Evolutionary conservation across 768 basidiomycete species (phyloP).

Genomic region (Leccinum disarticulatum): DNA sequence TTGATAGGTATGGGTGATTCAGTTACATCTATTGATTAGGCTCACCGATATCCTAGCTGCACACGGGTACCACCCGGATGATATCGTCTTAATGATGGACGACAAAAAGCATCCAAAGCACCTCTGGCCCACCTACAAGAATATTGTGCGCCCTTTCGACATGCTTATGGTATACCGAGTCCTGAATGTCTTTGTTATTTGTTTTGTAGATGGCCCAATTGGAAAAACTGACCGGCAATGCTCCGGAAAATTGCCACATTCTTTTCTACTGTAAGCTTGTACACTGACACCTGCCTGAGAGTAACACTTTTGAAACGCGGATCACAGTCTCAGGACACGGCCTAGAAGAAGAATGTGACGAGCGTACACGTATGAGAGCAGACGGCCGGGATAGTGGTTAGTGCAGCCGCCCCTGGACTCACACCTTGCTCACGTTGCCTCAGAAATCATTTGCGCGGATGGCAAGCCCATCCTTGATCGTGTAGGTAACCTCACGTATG

Average conservation of each 20-base stretch:
- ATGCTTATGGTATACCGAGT: background rate
- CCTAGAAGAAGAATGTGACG: slow-evolving; percentile 10
- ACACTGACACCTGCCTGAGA: too few species aligned
- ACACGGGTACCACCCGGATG: background rate
- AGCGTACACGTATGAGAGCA: slow-evolving; percentile 40
- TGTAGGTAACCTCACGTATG: slow-evolving; percentile 9
- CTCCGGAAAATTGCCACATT: slow-evolving; percentile 45
- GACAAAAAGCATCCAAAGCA: background rate
- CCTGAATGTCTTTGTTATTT: background rate
- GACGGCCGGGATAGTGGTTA: slow-evolving; percentile 51
- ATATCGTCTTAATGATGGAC: background rate
- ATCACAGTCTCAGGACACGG: slow-evolving; percentile 19
- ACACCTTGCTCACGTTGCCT: background rate
- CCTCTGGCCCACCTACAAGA: background rate
- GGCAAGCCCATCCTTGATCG: slow-evolving; percentile 24
- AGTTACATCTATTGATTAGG: background rate
- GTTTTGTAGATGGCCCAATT: slow-evolving; percentile 37
- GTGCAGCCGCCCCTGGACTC: background rate
- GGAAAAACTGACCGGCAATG: slow-evolving; percentile 40
- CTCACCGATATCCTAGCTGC: background rate
- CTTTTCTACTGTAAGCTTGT: slow-evolving; percentile 53
- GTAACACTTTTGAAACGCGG: background rate
- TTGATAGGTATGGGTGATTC: slow-evolving; percentile 17
- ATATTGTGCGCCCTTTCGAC: background rate
- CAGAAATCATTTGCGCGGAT: slow-evolving; percentile 24